phyloP scores from a whole-genome alignment of 148 eudicot species.

The Limonium bicolor region DNA sequence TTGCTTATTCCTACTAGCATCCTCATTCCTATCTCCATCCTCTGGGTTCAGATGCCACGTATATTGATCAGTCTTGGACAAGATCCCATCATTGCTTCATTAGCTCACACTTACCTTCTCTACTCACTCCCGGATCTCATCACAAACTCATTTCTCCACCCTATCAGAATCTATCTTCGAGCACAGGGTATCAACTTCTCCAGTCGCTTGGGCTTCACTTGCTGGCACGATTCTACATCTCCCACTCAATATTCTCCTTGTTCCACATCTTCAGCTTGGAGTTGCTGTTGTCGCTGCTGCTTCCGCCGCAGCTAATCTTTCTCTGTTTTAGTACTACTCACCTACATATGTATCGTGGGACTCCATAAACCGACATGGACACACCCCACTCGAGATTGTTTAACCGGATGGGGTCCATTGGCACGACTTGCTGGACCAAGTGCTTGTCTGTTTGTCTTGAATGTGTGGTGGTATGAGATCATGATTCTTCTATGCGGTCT shows the following conservation, averaged over 20 bases:
- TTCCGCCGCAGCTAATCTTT: conserved; percentile 42
- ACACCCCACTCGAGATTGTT: conserved; percentile 38
- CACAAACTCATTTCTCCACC: conserved; percentile 34
- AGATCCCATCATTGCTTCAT: conserved; percentile 21
- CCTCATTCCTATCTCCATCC: conserved; percentile 35
- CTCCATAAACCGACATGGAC: conserved; percentile 47
- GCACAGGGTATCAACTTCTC: conserved; percentile 61
- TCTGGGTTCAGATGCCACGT: conserved; percentile 42
- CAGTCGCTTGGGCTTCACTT: conserved; percentile 50
- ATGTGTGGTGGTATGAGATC: conserved; percentile 98
- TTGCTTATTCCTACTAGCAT: conserved; percentile 31
- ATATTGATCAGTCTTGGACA: conserved; percentile 29
- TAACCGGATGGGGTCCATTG: conserved; percentile 57
- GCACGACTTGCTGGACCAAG: conserved; percentile 56
- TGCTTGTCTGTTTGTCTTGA: conserved; percentile 53
- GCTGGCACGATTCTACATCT: conserved; percentile 41
- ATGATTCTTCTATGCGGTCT: conserved; percentile 78
- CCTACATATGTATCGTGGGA: conserved; percentile 35
- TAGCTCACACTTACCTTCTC: conserved; percentile 34
- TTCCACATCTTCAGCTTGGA: conserved; percentile 26
- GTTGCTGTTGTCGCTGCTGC: conserved; percentile 62
- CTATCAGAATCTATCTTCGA: conserved; percentile 15
- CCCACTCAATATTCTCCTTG: conserved; percentile 31
- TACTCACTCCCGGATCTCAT: conserved; percentile 33
- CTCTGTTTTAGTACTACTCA: conserved; percentile 20